These are phyloP conservation scores for Kwoniella pini DNA, from an alignment of 768 basidiomycete species.

Conservation along the genomic window DNA sequence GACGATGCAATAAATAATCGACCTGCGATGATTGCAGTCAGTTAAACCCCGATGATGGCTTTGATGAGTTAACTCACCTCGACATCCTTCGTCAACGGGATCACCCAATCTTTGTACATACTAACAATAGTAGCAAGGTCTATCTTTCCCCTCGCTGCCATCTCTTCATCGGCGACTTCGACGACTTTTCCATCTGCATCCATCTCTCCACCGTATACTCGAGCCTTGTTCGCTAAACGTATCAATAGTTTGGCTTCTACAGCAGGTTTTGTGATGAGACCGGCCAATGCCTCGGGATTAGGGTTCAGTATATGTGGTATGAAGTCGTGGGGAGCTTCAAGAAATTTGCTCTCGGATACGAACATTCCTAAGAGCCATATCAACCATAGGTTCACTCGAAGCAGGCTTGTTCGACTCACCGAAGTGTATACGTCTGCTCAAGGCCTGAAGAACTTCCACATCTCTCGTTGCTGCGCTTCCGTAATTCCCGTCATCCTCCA, in stretches of 20 bases:
- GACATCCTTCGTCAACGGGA: conserved; percentile 95
- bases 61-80: conserved; percentile 65
- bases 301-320: conserved; percentile 84
- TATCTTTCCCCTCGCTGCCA: conserved; percentile 63
- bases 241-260: conserved; percentile 83
- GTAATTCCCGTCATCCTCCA: conserved; percentile 90
- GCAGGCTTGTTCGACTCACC: conserved; percentile 67
- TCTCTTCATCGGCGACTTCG: conserved; percentile 34
- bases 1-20: conserved; percentile 86
- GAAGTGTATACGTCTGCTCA: conserved; percentile 97
- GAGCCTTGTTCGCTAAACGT: conserved; percentile 81
- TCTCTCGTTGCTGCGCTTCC: conserved; percentile 93
- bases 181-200: conserved; percentile 55
- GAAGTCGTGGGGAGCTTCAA: conserved; percentile 78
- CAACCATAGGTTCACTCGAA: neutral
- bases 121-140: conserved; percentile 91
- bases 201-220: conserved; percentile 76
- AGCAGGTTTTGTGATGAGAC: conserved; percentile 93
- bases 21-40: conserved; percentile 64
- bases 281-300: conserved; percentile 75
- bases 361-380: conserved; percentile 76
- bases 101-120: conserved; percentile 91
- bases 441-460: conserved; percentile 94
- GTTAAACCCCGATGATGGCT: neutral
- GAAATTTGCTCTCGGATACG: conserved; percentile 96